Evolutionary conservation across 1,139 yeast genomes (phyloP), one percentile per base, ranked within the genome.

Genomic region (Pneumocystis canis): DNA sequence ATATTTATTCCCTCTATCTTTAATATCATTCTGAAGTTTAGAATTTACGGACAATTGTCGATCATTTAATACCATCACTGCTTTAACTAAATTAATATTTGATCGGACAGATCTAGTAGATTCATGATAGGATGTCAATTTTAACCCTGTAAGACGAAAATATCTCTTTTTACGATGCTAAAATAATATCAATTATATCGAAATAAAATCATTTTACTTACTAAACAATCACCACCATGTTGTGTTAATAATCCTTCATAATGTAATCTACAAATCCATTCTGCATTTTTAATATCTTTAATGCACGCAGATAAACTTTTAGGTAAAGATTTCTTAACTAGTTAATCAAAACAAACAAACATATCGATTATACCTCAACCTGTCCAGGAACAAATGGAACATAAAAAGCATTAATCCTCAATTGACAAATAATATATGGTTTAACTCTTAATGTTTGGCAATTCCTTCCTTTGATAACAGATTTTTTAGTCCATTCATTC

Each of bases 211-310:
- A 25, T 25, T 47, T 25, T 3, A 47, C 54, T 25, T 57, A 57
- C 59, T 16, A 79, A 80, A 70, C 88, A 82, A 73, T 86, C 94
- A 0, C 92, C 92, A 25, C 92, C 94, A 68, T 84, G 88, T 74
- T 86, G 94, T 63, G 83, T 82, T 73, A 86, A 75, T 70, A 78
- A 84, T 2, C 92, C 92, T 68, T 84, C 85, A 66, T 75, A 72
- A 32, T 58, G 60, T 20, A 57, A 60, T n/a, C 61, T 58, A 11
- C 62, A 59, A 54, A 64, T 62, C 68, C 68, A 67, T 58, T 63
- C 67, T 5, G 65, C 67, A 58, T 59, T 62, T 37, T 57, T 56
- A 35, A 65, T 20, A 20, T 65, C 67, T 5, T 62, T 60, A 16
- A 65, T 56, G 16, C 65, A 65, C 18, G 66, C 62, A 11, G 62